A percentile compares a stretch with the other conserved stretches of the same genome.
Conservation (phyloP, 768 basidiomycete species). For the Lactarius deliciosus region DNA sequence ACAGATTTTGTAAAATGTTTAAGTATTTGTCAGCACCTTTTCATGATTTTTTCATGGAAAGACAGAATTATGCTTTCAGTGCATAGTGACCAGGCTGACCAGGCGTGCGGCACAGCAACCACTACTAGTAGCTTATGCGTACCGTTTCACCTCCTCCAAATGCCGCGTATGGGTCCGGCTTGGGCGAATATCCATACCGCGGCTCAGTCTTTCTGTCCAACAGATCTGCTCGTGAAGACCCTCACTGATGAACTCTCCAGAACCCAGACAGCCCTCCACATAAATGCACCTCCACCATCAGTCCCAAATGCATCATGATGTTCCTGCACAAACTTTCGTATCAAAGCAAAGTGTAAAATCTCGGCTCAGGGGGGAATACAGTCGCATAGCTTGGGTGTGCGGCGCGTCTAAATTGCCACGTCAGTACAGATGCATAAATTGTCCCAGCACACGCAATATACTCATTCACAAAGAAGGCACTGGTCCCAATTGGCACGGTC, state of each 20-base stretch:
- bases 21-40: too few relatives aligned
- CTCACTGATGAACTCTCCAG: conserved; percentile 60
- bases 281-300: conserved; percentile 70
- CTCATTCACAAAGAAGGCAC: conserved; percentile 61
- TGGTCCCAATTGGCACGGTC: conserved; percentile 60
- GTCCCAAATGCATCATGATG: conserved; percentile 49
- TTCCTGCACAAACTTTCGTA: conserved; percentile 57
- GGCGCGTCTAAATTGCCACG: conserved; percentile 50
- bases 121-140: neutral
- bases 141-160: conserved; percentile 41
- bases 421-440: neutral
- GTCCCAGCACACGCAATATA: conserved; percentile 34
- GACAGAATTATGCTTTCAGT: too few relatives aligned
- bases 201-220: conserved; percentile 49
- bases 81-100: neutral
- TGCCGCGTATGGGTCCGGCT: conserved; percentile 55
- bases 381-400: conserved; percentile 68
- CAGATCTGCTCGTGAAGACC: conserved; percentile 17
- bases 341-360: conserved; percentile 89
- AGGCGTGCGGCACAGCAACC: neutral
- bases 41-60: too few relatives aligned
- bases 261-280: conserved; percentile 83
- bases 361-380: conserved; percentile 77
- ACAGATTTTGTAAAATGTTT: too few relatives aligned
- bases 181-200: conserved; percentile 52